These are phyloP conservation scores for Zopfochytrium polystomum DNA, from an alignment of 371 early-diverging fungal species.

Conservation along the genomic window DNA sequence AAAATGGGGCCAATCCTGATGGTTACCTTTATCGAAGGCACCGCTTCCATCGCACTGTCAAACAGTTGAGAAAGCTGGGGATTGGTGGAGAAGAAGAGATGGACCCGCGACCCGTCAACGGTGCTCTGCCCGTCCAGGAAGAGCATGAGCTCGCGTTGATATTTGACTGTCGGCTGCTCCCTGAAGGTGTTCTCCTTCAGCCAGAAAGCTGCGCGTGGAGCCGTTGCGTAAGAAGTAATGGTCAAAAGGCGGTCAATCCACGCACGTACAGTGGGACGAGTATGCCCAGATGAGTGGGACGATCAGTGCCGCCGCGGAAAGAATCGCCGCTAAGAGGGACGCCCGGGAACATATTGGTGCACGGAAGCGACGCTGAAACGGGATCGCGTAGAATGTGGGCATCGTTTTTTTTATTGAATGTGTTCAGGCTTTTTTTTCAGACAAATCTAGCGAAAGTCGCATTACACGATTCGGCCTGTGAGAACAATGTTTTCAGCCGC, in stretches of 20 bases:
- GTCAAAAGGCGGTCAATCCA: background rate
- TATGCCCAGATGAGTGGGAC: slow-evolving; percentile 31
- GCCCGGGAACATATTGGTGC: slow-evolving; percentile 24
- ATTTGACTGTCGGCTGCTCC: slow-evolving; percentile 33
- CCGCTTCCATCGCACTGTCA: slow-evolving; percentile 17
- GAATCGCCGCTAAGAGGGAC: slow-evolving; percentile 12
- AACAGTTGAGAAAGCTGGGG: slow-evolving; percentile 15
- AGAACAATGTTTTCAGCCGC: slow-evolving; percentile 17
- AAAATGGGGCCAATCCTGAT: background rate
- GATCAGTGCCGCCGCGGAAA: slow-evolving; percentile 13
- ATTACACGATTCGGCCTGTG: background rate
- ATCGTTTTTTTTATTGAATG: no score
- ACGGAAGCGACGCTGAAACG: slow-evolving; percentile 25
- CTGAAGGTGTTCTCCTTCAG: slow-evolving; percentile 27
- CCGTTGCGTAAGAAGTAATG: background rate
- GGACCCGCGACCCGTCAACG: no score
- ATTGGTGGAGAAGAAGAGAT: slow-evolving; percentile 21
- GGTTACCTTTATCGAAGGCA: slow-evolving; percentile 23
- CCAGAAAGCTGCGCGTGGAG: slow-evolving; percentile 32
- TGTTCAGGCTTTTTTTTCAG: no score
- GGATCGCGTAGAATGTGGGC: slow-evolving; percentile 17
- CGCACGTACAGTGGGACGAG: slow-evolving; percentile 27
- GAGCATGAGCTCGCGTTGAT: slow-evolving; percentile 21
- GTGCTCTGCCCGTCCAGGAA: slow-evolving; percentile 32
- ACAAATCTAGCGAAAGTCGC: no score